These are phyloP conservation scores for Populus tomentosa DNA, from an alignment of 441 rosid genomes.

Conservation along the genomic window DNA sequence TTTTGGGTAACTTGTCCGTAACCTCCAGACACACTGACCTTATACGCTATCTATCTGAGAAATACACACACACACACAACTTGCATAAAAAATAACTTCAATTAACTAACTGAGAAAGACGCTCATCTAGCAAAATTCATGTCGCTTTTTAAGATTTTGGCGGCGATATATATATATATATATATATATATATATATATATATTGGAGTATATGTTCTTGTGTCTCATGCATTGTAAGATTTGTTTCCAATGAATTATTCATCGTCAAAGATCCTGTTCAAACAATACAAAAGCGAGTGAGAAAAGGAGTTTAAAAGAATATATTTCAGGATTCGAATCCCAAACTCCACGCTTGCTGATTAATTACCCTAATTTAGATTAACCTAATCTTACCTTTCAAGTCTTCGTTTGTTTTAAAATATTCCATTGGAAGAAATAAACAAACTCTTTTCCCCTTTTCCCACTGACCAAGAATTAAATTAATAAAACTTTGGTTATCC, in stretches of 20 bases:
- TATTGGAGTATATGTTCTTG: not conserved
- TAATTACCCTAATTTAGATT: not conserved
- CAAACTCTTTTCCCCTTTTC: not conserved
- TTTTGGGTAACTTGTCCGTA: not conserved
- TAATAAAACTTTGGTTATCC: no score
- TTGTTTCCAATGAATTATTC: not conserved
- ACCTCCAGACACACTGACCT: not conserved
- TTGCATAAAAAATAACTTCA: no score
- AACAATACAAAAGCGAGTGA: not conserved
- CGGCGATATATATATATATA: no score
- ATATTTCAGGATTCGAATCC: not conserved
- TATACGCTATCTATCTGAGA: not conserved
- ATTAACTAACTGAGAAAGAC: no score
- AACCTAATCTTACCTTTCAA: not conserved
- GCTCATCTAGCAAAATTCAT: no score
- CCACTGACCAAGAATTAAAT: not conserved
- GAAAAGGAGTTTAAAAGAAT: not conserved
- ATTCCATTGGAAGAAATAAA: not conserved
- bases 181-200: no score
- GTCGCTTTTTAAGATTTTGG: not conserved
- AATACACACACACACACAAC: no score
- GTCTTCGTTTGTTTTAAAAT: not conserved
- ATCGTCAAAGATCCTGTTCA: not conserved
- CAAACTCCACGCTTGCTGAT: not conserved
- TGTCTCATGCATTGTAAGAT: not conserved